A percentile compares a stretch with the other conserved stretches of the same genome.
phyloP scores from a whole-genome alignment of 805 yeast genomes.

The Metschnikowia cerradonensis region DNA sequence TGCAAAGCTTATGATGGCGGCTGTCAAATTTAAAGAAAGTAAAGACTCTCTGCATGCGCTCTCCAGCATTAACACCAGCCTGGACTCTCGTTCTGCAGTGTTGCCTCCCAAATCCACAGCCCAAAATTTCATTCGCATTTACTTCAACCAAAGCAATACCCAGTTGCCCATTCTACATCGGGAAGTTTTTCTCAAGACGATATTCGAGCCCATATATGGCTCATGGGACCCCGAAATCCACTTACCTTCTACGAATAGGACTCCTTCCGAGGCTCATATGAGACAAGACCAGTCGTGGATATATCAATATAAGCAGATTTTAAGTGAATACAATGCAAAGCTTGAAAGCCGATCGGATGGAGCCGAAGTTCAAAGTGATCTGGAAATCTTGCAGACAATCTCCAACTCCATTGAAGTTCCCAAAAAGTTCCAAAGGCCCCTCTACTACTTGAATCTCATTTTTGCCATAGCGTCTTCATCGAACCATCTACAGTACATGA shows the following conservation, averaged over 20 bases:
- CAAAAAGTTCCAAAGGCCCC: constrained; percentile 42
- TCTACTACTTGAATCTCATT: constrained; percentile 70
- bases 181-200: constrained; percentile 61
- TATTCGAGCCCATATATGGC: constrained; percentile 82
- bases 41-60: constrained; percentile 10
- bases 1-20: constrained; percentile 73
- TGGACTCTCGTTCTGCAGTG: constrained; percentile 37
- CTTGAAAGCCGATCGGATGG: not conserved
- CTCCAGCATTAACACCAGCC: constrained; percentile 12
- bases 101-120: constrained; percentile 74
- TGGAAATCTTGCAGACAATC: constrained; percentile 2
- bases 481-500: constrained; percentile 63
- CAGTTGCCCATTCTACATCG: constrained; percentile 83
- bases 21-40: constrained; percentile 51
- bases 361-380: not conserved
- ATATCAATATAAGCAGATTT: constrained; percentile 32
- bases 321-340: constrained; percentile 1
- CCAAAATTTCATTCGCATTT: constrained; percentile 55
- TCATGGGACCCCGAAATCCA: constrained; percentile 47
- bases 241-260: constrained; percentile 52
- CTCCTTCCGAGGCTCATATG: constrained; percentile 22
- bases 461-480: constrained; percentile 80
- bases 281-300: constrained; percentile 43
- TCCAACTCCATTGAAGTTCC: constrained; percentile 39
- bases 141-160: constrained; percentile 75